Base-by-base conservation (phyloP, 2,329 filamentous ascomycete genomes). In the Clarireedia hainanense region DNA sequence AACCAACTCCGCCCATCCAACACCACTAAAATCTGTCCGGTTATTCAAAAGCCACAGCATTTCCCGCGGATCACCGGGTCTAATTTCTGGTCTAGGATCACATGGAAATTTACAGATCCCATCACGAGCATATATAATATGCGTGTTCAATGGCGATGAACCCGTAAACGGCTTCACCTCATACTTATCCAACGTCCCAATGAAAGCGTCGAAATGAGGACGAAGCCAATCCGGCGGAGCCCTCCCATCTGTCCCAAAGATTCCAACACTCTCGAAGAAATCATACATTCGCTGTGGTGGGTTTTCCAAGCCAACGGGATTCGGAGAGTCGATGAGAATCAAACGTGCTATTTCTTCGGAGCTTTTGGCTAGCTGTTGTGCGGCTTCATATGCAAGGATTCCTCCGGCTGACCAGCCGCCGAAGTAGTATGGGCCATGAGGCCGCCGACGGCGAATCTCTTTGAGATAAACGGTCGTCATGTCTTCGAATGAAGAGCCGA, bases 21-120 rank as follows among this genome's bases (percentile, higher is more conserved):
- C 87, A 58, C 82, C 76, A 3, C 78, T 77, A 67, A 89, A 89
- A 70, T 87, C 84, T 4, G 79, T 81, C 56, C 86, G 76, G 74
- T 89, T 86, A 68, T 89, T 83, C 9, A 89, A 76, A 52, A 89
- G 72, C 80, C 86, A 90, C 68, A 78, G 79, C 66, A 78, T 84
- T 71, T 76, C 55, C 15, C 30, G 23, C n/a, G 55, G 84, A 66
- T 74, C 77, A 42, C 75, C 76, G n/a, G 76, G 76, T 52, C 80
- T 79, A 0, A 79, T 78, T 61, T 81, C 76, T 0, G 84, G 84
- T 30, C 80, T 76, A 36, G 83, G 83, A 67, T 86, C 84, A 46
- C 77, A 76, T 6, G 83, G 80, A 57, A 79, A 73, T 60, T 83
- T 79, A 73, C 84, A 87, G 5, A 89, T 84, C 59, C 86, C 85